These are phyloP conservation scores for Vitis riparia DNA, from an alignment of 164 flowering plant species.

Conservation along the genomic window DNA sequence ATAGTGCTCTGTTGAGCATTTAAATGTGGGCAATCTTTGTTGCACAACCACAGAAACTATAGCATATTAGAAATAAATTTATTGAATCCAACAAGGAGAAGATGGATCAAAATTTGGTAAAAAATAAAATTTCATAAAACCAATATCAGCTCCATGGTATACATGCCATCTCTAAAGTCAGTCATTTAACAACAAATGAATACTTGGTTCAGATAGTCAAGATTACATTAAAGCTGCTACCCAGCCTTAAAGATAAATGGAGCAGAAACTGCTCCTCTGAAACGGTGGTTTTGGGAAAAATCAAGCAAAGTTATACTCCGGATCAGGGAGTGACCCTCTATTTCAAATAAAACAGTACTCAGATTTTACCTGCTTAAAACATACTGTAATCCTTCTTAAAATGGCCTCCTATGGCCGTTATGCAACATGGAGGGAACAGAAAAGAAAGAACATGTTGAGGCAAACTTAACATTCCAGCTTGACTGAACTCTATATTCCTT, in stretches of 20 bases:
- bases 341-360: neutral
- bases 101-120: neutral
- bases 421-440: no score
- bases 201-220: neutral
- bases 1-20: no score
- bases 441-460: neutral
- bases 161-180: neutral
- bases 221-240: neutral
- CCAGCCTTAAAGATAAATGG: neutral
- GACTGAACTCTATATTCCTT: no score
- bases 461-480: no score
- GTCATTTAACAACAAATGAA: neutral
- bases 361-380: neutral
- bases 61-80: neutral
- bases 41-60: neutral
- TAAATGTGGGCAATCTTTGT: neutral
- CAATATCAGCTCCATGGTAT: neutral
- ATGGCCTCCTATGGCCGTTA: neutral
- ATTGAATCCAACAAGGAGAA: neutral
- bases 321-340: neutral
- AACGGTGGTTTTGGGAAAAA: neutral
- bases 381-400: neutral
- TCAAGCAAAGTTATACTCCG: neutral
- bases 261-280: neutral
- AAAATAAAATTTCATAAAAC: neutral